phyloP scores from a whole-genome alignment of 1,284 basidiomycete genomes.

The Naganishia liquefaciens region DNA sequence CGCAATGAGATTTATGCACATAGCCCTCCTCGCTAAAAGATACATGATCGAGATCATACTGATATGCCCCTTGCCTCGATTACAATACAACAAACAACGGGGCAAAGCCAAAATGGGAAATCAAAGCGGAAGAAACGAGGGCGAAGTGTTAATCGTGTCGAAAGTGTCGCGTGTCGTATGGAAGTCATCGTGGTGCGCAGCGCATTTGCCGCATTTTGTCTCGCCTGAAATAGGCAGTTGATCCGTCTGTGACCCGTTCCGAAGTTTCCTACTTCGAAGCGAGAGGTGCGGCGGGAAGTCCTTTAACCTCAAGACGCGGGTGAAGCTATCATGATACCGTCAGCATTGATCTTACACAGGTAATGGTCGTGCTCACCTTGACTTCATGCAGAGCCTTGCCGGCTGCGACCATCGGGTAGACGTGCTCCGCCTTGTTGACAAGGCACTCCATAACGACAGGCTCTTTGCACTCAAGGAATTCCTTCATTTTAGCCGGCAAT shows the following conservation, averaged over 20 bases:
- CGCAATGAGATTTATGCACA: not conserved
- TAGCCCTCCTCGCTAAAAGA: constrained; percentile 2
- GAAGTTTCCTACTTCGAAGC: constrained; percentile 1
- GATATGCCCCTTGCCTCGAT: not conserved
- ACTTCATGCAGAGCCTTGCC: constrained; percentile 91
- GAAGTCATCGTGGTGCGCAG: constrained; percentile 2
- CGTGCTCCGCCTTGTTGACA: constrained; percentile 82
- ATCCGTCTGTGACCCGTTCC: not conserved
- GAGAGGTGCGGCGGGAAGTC: constrained; percentile 17
- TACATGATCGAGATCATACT: not conserved
- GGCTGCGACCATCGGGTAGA: constrained; percentile 82
- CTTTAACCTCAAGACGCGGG: constrained; percentile 13
- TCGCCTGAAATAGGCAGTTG: not conserved
- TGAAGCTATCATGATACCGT: constrained; percentile 1
- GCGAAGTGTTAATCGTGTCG: constrained; percentile 1
- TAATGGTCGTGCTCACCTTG: constrained; percentile 52
- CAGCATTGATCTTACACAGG: not conserved
- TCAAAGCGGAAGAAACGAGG: not conserved
- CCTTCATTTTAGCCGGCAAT: constrained; percentile 92
- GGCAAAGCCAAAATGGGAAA: not conserved
- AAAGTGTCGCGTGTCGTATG: constrained; percentile 11
- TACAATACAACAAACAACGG: constrained; percentile 1
- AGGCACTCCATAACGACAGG: constrained; percentile 89
- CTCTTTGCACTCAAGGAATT: constrained; percentile 89
- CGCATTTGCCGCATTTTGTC: constrained; percentile 1